Conservation (phyloP, 306 rosid species). For the Glycine latifolia region DNA sequence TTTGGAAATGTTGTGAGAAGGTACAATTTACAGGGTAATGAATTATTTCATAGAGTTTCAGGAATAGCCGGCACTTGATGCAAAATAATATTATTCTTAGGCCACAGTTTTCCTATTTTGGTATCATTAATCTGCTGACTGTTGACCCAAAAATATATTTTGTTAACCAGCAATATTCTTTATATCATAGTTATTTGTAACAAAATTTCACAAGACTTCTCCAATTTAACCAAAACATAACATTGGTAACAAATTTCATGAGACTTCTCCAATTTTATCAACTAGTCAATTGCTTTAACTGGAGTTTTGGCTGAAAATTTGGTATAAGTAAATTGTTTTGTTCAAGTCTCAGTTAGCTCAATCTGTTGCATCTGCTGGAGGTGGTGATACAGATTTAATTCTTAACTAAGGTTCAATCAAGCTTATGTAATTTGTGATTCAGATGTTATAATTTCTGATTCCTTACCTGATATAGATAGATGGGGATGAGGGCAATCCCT, state of each 20-base stretch:
- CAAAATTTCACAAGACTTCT: too few species aligned
- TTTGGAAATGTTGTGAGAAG: neutral
- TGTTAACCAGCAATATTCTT: neutral
- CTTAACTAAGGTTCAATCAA: neutral
- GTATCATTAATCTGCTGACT: neutral
- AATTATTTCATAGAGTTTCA: neutral
- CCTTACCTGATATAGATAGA: too few species aligned
- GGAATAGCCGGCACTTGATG: conserved; percentile 1
- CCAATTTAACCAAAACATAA: too few species aligned
- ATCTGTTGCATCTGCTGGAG: neutral
- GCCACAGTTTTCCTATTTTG: neutral
- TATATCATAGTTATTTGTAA: too few species aligned
- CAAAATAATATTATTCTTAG: conserved; percentile 20
- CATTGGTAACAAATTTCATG: too few species aligned
- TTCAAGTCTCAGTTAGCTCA: neutral
- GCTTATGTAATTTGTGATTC: too few species aligned
- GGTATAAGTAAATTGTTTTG: neutral
- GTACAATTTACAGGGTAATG: conserved; percentile 8
- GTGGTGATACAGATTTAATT: neutral
- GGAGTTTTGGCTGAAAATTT: too few species aligned
- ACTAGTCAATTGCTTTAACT: too few species aligned
- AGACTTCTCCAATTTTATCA: too few species aligned
- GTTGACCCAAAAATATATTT: neutral
- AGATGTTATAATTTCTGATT: too few species aligned
- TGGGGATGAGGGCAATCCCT: too few species aligned